A percentile compares a stretch with the other conserved stretches of the same genome.
Conservation (phyloP, 768 basidiomycete genomes). For the Daedaleopsis sinensis region DNA sequence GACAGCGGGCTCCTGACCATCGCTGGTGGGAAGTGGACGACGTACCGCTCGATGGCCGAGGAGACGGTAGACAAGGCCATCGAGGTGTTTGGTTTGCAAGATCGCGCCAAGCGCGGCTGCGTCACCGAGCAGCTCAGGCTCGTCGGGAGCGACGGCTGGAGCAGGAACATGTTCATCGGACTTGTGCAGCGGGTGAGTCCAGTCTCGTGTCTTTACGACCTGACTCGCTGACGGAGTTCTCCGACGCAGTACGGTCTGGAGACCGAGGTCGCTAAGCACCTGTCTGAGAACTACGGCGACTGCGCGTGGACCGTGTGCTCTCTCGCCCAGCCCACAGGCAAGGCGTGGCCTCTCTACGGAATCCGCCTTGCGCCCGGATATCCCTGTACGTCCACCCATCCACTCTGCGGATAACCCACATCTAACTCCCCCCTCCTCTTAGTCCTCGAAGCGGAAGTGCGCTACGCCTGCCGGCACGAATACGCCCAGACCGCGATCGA, state of each 20-base stretch:
- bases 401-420: neutral
- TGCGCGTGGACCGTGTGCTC: slow-evolving; percentile 94
- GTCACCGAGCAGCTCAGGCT: slow-evolving; percentile 81
- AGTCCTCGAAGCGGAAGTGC: slow-evolving; percentile 93
- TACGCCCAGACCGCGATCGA: slow-evolving; percentile 93
- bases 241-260: slow-evolving; percentile 77
- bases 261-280: slow-evolving; percentile 89
- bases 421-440: slow-evolving; percentile 1
- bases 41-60: slow-evolving; percentile 94
- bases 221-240: neutral
- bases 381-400: slow-evolving; percentile 57
- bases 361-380: slow-evolving; percentile 69
- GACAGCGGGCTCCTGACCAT: slow-evolving; percentile 87
- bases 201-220: neutral
- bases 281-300: slow-evolving; percentile 94
- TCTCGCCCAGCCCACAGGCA: slow-evolving; percentile 75
- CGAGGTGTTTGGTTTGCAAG: slow-evolving; percentile 70
- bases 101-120: slow-evolving; percentile 59
- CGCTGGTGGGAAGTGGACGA: slow-evolving; percentile 99
- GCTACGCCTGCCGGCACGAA: slow-evolving; percentile 86
- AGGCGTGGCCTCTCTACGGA: slow-evolving; percentile 87
- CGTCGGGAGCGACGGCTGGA: slow-evolving; percentile 94
- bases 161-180: slow-evolving; percentile 94
- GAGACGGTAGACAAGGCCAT: slow-evolving; percentile 92
- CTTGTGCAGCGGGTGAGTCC: slow-evolving; percentile 81